phyloP scores from a whole-genome alignment of 202 grass and related monocot genomes.

The Carex arenaria region DNA sequence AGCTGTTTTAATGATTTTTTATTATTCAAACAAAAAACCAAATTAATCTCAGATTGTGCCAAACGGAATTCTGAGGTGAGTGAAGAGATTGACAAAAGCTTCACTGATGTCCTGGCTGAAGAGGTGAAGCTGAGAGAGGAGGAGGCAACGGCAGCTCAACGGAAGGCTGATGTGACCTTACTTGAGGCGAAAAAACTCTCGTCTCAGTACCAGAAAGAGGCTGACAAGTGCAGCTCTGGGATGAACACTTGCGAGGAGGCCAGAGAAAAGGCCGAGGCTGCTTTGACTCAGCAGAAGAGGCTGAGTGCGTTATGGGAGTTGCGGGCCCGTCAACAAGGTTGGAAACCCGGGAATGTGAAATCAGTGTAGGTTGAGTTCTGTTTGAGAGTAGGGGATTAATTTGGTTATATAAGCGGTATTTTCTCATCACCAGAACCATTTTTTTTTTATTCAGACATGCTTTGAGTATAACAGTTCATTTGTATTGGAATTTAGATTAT shows the following conservation, averaged over 20 bases:
- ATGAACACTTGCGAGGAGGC: conserved; percentile 96
- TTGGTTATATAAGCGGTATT: neutral
- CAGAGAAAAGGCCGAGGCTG: conserved; percentile 51
- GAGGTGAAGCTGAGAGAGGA: conserved; percentile 79
- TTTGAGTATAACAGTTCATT: neutral
- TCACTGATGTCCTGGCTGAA: conserved; percentile 70
- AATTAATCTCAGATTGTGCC: conserved; percentile 53
- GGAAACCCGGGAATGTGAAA: conserved; percentile 40
- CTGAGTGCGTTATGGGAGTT: conserved; percentile 58
- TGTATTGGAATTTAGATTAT: neutral
- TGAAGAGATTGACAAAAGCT: conserved; percentile 88
- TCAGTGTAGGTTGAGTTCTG: conserved; percentile 10
- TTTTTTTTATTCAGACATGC: neutral
- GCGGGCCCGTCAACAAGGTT: conserved; percentile 57
- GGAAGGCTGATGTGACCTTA: conserved; percentile 63
- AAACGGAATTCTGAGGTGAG: conserved; percentile 57
- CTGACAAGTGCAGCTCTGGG: conserved; percentile 90
- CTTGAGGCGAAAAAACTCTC: conserved; percentile 89
- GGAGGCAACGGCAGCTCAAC: conserved; percentile 59
- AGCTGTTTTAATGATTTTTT: neutral
- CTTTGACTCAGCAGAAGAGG: conserved; percentile 58
- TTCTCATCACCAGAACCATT: neutral
- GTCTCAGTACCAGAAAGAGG: conserved; percentile 91
- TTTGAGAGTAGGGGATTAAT: neutral
- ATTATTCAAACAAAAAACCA: neutral